These are phyloP conservation scores for Cordyceps pruinosa DNA, from an alignment of 2,329 filamentous ascomycete species.

Conservation along the genomic window DNA sequence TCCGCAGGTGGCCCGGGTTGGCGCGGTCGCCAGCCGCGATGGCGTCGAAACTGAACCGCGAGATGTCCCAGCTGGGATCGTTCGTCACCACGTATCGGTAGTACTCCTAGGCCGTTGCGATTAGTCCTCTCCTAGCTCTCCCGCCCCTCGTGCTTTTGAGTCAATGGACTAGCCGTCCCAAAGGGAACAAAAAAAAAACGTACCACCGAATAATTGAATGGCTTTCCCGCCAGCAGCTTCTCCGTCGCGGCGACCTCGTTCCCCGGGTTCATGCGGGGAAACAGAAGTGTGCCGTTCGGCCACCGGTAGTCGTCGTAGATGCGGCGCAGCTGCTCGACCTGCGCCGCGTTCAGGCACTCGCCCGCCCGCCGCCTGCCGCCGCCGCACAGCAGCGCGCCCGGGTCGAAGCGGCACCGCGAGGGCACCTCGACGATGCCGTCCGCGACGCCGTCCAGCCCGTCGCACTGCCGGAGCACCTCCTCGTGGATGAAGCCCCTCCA, in stretches of 20 bases:
- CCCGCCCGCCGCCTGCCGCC: slow-evolving; percentile 16
- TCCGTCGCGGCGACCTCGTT: slow-evolving; percentile 38
- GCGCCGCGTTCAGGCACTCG: slow-evolving; percentile 38
- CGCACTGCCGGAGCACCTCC: slow-evolving; percentile 36
- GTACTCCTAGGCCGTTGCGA: slow-evolving; percentile 21
- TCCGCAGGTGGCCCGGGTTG: slow-evolving; percentile 32
- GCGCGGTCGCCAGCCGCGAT: slow-evolving; percentile 33
- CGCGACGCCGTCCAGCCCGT: slow-evolving; percentile 39
- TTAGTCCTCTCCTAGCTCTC: too few relatives aligned
- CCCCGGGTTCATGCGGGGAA: slow-evolving; percentile 41
- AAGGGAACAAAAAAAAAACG: neutral
- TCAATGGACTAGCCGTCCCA: too few relatives aligned
- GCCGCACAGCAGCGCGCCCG: slow-evolving; percentile 36
- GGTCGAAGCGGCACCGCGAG: slow-evolving; percentile 36
- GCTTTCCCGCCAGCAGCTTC: slow-evolving; percentile 30
- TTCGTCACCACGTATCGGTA: slow-evolving; percentile 35
- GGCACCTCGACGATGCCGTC: slow-evolving; percentile 44
- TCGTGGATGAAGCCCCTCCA: slow-evolving; percentile 21
- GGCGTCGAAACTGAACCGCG: slow-evolving; percentile 25
- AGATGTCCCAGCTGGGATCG: slow-evolving; percentile 30
- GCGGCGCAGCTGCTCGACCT: slow-evolving; percentile 30
- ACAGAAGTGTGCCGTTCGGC: slow-evolving; percentile 30
- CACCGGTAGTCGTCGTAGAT: slow-evolving; percentile 25
- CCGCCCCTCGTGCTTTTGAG: too few relatives aligned
- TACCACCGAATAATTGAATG: slow-evolving; percentile 19